Base-by-base conservation (phyloP, 2,329 filamentous ascomycete species). In the Ceratocystis colombiana region DNA sequence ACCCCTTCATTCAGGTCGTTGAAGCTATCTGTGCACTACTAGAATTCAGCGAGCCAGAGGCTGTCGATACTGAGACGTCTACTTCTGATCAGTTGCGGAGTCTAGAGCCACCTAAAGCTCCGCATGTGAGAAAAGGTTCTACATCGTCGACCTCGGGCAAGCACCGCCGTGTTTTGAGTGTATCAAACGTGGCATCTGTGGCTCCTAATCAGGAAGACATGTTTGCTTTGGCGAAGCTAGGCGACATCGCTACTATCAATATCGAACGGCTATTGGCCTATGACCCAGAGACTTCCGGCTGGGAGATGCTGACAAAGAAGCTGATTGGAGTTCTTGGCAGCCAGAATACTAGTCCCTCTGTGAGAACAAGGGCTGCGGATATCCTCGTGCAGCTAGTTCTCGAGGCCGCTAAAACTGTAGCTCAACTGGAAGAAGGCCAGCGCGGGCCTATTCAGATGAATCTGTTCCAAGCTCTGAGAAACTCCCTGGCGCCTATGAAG, bases 1-100 rank as follows among this genome's bases (percentile, higher is more conserved):
- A 85, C 17, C 80, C 90, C 0, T 97, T 97, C 71, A 78, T 88
- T 4, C 84, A 89, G 69, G 84, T 97, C 8, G 79, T 97, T 1
- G 78, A 80, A 65, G 88, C 91, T 0, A 80, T 96, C 3, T 91
- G 90, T 71, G 80, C 82, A 59, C 78, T 96, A 5, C 79, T 96
- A 5, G 80, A 82, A 44, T 25, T 71, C 3, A 67, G 70, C 2
- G 70, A 73, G 7, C 71, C 70, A 20, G 61, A 61, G 8, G 45
- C 50, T 22, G 37, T 53, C 3, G 61, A 33, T n/a, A 30, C 65
- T 15, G 64, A 62, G 20, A 44, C 68, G n/a, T 6, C 64, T 37
- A 46, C 64, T 33, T 44, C 33, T 8, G 64, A 68, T 17, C 48
- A 66, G 37, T 33, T 67, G 30, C 70, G 67, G 28, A 59, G 46